Base-by-base conservation (phyloP, 345 rosid species). In the Eucalyptus marginata region DNA sequence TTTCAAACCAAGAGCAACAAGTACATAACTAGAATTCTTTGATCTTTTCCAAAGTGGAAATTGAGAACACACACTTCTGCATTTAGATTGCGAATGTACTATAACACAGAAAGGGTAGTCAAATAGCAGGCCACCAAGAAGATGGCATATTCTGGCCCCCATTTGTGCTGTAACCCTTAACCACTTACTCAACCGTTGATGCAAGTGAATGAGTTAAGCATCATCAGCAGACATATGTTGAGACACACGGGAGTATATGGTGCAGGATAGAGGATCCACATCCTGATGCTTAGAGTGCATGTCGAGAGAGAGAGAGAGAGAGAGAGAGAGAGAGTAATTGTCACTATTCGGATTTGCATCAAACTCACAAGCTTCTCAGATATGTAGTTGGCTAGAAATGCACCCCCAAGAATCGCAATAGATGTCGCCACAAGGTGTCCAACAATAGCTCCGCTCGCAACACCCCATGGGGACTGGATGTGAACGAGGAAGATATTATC, bases 381-480 rank as follows among this genome's bases (percentile, higher is more conserved):
- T 88, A 98, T 96, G 93, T 96, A 95, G 92, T 95, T 95, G 89
- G 99, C 98, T 54, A 98, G 97, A 91, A 98, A 93, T 36, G 99
- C 98, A 88, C 99, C 99, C 4, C 99, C 99, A 31, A 98, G 88
- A 89, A 97, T 91, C 12, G 99, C 99, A 59, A 97, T 92, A 20
- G 93, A 89, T 90, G 99, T 98, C 13, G 99, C 99, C 8, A 94
- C 88, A 88, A 98, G 92, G 93, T 98, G 99, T 89, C 99, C 99
- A 17, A 92, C 98, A 89, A 98, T 97, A 89, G 99, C 99, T 90
- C 99, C 99, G 25, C 96, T 90, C 13, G 99, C 99, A 52, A 96
- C 99, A 27, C 99, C 99, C 96, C 94, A 97, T n/a, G 99, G 95
- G 86, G 99, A 96, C 99, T 98, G 91, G 64, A 79, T 86, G 71